phyloP scores from a whole-genome alignment of 2,329 filamentous ascomycete genomes.

The Colletotrichum costaricense region DNA sequence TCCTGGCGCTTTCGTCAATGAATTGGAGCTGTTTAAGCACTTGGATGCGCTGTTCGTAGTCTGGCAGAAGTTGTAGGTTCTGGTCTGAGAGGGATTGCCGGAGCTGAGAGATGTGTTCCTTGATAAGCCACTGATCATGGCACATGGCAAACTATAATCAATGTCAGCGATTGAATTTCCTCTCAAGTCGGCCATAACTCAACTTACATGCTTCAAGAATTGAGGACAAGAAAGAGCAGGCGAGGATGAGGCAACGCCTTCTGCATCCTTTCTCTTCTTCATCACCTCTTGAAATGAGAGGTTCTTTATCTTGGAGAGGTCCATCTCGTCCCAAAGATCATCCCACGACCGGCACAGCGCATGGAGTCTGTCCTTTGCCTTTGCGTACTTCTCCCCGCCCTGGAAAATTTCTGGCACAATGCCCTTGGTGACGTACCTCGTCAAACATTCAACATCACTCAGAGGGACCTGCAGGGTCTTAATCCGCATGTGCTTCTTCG shows the following conservation, averaged over 20 bases:
- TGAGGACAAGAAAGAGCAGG: slow-evolving; percentile 77
- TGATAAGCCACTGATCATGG: slow-evolving; percentile 96
- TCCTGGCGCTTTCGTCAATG: slow-evolving; percentile 86
- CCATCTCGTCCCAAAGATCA: slow-evolving; percentile 84
- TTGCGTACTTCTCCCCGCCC: slow-evolving; percentile 58
- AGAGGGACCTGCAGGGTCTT: slow-evolving; percentile 79
- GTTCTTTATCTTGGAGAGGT: slow-evolving; percentile 85
- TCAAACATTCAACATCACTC: slow-evolving; percentile 86
- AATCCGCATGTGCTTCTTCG: slow-evolving; percentile 73
- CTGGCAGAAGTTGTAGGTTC: slow-evolving; percentile 92
- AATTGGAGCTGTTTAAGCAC: slow-evolving; percentile 94
- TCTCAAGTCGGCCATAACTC: not conserved
- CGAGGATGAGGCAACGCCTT: slow-evolving; percentile 70
- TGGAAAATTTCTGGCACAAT: slow-evolving; percentile 70
- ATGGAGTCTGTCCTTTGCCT: slow-evolving; percentile 75
- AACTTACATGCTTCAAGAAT: slow-evolving; percentile 89
- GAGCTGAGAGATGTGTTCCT: slow-evolving; percentile 89
- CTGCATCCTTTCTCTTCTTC: slow-evolving; percentile 75
- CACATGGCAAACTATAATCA: slow-evolving; percentile 88
- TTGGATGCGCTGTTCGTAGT: slow-evolving; percentile 94
- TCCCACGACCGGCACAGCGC: slow-evolving; percentile 81
- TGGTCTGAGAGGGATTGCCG: slow-evolving; percentile 94
- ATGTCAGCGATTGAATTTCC: slow-evolving; percentile 28
- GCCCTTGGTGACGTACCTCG: slow-evolving; percentile 72
- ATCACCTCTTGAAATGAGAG: slow-evolving; percentile 84